Evolutionary conservation across 2,329 filamentous ascomycete species (phyloP).

Genomic region (Didymella lethalis): DNA sequence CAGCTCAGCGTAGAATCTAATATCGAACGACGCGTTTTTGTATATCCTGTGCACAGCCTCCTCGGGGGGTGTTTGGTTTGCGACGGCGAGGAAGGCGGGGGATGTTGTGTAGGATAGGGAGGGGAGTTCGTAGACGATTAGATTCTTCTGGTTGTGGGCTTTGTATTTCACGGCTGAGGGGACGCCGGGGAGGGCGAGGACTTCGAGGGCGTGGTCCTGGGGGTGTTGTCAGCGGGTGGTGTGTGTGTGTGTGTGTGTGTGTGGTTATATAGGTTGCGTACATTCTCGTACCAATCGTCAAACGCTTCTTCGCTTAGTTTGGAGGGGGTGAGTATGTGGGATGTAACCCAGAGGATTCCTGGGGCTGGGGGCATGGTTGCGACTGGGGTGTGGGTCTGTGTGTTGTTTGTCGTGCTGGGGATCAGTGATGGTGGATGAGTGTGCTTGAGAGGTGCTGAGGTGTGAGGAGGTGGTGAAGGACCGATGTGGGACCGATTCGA

Average conservation of each 20-base stretch:
- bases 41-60: no score
- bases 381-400: not conserved
- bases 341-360: slow-evolving; percentile 11
- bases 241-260: not conserved
- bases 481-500: slow-evolving; percentile 6
- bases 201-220: slow-evolving; percentile 17
- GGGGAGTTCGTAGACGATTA: slow-evolving; percentile 13
- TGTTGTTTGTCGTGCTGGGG: not conserved
- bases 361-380: slow-evolving; percentile 4
- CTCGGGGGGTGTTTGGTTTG: not conserved
- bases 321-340: not conserved
- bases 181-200: slow-evolving; percentile 14
- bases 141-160: no score
- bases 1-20: slow-evolving; percentile 8
- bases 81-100: slow-evolving; percentile 1
- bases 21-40: not conserved
- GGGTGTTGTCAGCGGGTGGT: not conserved
- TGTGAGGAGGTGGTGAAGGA: slow-evolving; percentile 11
- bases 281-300: slow-evolving; percentile 16
- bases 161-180: slow-evolving; percentile 8
- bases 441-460: not conserved
- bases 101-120: not conserved
- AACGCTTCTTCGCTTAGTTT: not conserved
- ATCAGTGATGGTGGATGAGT: not conserved
- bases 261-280: not conserved